Percentiles rank a stretch among this genome's conserved stretches.
Conservation (phyloP, 306 rosid genomes). For the Gleditsia sinensis region DNA sequence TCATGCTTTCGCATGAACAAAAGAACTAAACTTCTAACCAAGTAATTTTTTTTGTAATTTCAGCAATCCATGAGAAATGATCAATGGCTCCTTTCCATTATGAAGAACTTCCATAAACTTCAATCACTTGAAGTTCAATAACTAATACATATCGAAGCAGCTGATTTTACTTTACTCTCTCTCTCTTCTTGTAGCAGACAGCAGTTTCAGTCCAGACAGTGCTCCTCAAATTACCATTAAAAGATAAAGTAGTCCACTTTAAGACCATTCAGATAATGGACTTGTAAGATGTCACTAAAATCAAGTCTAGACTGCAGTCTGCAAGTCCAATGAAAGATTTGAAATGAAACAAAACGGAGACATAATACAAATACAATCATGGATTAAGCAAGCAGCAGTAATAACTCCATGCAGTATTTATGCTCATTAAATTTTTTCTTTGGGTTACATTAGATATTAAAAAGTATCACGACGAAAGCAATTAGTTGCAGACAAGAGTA, state of each 20-base stretch:
- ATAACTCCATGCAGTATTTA: constrained; percentile 23
- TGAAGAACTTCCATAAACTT: constrained; percentile 3
- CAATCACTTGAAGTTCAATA: constrained; percentile 22
- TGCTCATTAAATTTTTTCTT: not conserved
- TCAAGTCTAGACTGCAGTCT: too few species aligned
- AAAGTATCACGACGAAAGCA: constrained; percentile 16
- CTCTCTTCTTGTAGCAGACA: too few species aligned
- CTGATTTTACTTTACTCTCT: too few species aligned
- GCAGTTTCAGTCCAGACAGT: too few species aligned
- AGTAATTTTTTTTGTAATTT: not conserved
- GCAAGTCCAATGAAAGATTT: not conserved
- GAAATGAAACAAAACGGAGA: constrained; percentile 18
- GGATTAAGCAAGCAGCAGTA: constrained; percentile 5
- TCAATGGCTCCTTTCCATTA: not conserved
- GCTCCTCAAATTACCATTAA: too few species aligned
- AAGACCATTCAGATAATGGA: not conserved
- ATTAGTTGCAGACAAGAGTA: constrained; percentile 11
- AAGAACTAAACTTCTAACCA: not conserved
- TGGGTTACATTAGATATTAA: not conserved
- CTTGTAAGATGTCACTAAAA: too few species aligned
- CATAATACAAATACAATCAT: too few species aligned
- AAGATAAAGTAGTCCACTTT: not conserved
- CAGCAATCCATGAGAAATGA: not conserved
- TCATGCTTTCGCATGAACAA: not conserved
- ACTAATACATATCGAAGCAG: not conserved